Evolutionary conservation across 1,284 basidiomycete species (phyloP).

Genomic region (Vanrija sp.): DNA sequence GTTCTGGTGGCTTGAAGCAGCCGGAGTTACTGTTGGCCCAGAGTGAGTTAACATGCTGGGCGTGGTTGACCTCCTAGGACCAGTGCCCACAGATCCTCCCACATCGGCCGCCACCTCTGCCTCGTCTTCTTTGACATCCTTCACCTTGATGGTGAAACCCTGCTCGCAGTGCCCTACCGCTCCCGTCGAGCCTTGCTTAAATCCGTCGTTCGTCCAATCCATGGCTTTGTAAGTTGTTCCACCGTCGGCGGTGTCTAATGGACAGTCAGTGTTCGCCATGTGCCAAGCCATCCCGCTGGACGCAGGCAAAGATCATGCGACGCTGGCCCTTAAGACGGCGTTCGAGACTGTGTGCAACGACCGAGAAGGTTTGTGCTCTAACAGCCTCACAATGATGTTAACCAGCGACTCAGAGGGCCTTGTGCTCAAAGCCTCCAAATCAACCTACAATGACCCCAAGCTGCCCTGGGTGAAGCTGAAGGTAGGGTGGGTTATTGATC

Average conservation of each 20-base stretch:
- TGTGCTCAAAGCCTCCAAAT: conserved; percentile 69
- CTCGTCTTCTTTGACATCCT: conserved; percentile 82
- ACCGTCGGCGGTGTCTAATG: no score
- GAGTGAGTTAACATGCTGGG: neutral
- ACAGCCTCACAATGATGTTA: neutral
- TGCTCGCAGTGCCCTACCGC: conserved; percentile 59
- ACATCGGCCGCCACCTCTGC: conserved; percentile 57
- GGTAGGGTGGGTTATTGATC: conserved; percentile 14
- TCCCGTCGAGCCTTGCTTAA: conserved; percentile 62
- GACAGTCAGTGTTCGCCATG: conserved; percentile 7
- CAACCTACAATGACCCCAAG: conserved; percentile 60
- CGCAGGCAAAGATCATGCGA: no score
- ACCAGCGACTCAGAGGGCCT: conserved; percentile 58
- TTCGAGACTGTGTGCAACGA: no score
- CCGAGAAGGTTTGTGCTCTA: neutral
- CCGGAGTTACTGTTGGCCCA: conserved; percentile 26
- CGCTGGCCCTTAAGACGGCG: no score
- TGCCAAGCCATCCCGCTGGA: no score
- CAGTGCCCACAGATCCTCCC: no score
- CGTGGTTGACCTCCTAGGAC: neutral
- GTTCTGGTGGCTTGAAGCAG: conserved; percentile 48
- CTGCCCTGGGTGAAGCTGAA: conserved; percentile 74
- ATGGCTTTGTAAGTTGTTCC: conserved; percentile 53
- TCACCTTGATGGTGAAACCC: conserved; percentile 57
- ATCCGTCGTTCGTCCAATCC: conserved; percentile 53